A percentile compares a stretch with the other conserved stretches of the same genome.
These are phyloP conservation scores for Cadophora sp. DNA, from an alignment of 2,329 filamentous ascomycete species.

Conservation along the genomic window DNA sequence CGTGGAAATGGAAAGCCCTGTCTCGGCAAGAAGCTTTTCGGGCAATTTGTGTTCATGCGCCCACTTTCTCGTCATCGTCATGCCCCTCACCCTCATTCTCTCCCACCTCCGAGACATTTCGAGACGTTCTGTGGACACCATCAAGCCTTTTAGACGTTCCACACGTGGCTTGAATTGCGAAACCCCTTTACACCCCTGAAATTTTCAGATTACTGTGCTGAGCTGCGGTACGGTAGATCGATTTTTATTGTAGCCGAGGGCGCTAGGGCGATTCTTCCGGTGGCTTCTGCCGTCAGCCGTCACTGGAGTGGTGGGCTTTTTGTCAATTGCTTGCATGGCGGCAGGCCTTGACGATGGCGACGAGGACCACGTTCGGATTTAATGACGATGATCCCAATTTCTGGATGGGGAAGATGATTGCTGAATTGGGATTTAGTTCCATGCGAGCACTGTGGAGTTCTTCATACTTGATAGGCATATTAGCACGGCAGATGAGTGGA, in stretches of 20 bases:
- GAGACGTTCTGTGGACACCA: constrained; percentile 2
- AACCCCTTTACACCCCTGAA: neutral
- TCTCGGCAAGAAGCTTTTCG: constrained; percentile 3
- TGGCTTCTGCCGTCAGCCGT: neutral
- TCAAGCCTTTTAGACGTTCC: neutral
- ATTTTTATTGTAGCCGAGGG: neutral
- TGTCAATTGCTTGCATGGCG: neutral
- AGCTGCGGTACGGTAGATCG: neutral
- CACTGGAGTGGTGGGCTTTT: neutral
- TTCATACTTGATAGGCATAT: neutral
- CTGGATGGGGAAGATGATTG: neutral
- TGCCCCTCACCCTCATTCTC: neutral
- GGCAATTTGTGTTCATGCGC: neutral
- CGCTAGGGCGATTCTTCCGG: neutral
- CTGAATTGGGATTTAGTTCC: too few species aligned
- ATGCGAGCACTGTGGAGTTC: neutral
- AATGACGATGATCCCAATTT: constrained; percentile 9
- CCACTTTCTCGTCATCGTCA: constrained; percentile 2
- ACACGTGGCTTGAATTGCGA: neutral
- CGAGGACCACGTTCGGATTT: neutral
- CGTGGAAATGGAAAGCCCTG: neutral
- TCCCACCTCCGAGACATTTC: constrained; percentile 5
- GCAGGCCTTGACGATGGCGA: neutral
- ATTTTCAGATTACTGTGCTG: neutral
- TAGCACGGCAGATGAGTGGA: neutral